Base-by-base conservation (phyloP, 768 basidiomycete genomes). In the Mycena floridula region DNA sequence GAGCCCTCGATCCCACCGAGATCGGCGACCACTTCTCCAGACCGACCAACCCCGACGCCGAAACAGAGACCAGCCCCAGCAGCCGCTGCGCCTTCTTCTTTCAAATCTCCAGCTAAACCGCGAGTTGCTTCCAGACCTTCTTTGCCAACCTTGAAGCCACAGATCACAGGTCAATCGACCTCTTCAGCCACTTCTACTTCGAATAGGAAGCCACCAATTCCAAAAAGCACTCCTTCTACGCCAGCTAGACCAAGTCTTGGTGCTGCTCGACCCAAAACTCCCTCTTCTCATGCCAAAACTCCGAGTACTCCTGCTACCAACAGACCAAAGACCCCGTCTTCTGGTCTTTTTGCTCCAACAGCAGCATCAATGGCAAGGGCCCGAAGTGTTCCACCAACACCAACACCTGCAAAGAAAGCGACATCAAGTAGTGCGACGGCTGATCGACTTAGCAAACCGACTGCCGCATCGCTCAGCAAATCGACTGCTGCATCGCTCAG, bases 381-480 rank as follows among this genome's bases (percentile, higher is more conserved):
- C 25, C 80, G 85, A 40, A 77, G 74, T 54, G 70, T 74, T 0
- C 67, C 66, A 7, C 68, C 69, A 2, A 63, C 61, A 1, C 63
- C 68, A 6, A 71, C 79, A 1, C 66, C 69, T 0, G 72, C 81
- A 1, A 79, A 74, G 65, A 83, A 82, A 60, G 55, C 63, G n/a
- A 70, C 75, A 1, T 52, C 79, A 37, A 75, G 74, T 45, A 70
- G 69, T 47, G 74, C 66, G 39, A 70, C 71, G 0, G 69, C 81
- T 9, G 83, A 85, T 46, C 73, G 88, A 41, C 66, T 89, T 35
- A 86, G 78, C 61, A 87, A 87, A 60, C 88, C 87, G n/a, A 89
- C 88, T 1, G 85, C 86, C 8, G 82, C 87, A 2, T 86, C 85
- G 2, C 57, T 85, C 46, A 79, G 79, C 20, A 82, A 78, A 57